Percentiles rank a stretch among this genome's conserved stretches.
Conservation (phyloP, 2,329 filamentous ascomycete species). For the Penicillium sp. region DNA sequence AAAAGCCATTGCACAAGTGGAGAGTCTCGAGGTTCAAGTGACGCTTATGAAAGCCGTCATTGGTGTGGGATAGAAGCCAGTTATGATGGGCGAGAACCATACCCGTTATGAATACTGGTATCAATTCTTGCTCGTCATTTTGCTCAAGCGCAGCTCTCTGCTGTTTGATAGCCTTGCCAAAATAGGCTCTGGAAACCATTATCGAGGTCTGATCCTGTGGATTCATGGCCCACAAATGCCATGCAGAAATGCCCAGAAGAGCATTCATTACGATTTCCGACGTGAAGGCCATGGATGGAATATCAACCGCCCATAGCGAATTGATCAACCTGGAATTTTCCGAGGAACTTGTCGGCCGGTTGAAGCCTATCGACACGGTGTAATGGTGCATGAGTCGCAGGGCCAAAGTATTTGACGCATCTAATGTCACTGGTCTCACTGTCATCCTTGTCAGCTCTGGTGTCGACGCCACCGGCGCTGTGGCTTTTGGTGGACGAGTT, state of each 20-base stretch:
- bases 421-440: conserved; percentile 6
- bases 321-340: not conserved
- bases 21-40: not conserved
- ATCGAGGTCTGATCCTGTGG: not conserved
- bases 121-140: not conserved
- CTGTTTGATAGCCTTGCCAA: conserved; percentile 6
- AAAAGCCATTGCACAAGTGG: conserved; percentile 6
- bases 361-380: not conserved
- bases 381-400: conserved; percentile 12
- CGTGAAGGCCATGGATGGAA: conserved; percentile 8
- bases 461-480: not conserved
- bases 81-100: conserved; percentile 9
- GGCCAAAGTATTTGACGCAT: conserved; percentile 4
- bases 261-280: conserved; percentile 10
- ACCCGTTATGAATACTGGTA: conserved; percentile 5
- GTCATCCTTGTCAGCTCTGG: not conserved
- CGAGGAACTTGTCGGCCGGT: not conserved
- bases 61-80: conserved; percentile 10
- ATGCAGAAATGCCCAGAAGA: conserved; percentile 10
- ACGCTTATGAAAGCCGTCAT: not conserved
- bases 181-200: not conserved
- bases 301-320: conserved; percentile 7
- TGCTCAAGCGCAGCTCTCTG: conserved; percentile 6
- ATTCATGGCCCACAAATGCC: conserved; percentile 13
- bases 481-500: not conserved